Evolutionary conservation across 2,329 filamentous ascomycete species (phyloP), one percentile per base, ranked within the genome.

Genomic region (Pyrenophora graminea): DNA sequence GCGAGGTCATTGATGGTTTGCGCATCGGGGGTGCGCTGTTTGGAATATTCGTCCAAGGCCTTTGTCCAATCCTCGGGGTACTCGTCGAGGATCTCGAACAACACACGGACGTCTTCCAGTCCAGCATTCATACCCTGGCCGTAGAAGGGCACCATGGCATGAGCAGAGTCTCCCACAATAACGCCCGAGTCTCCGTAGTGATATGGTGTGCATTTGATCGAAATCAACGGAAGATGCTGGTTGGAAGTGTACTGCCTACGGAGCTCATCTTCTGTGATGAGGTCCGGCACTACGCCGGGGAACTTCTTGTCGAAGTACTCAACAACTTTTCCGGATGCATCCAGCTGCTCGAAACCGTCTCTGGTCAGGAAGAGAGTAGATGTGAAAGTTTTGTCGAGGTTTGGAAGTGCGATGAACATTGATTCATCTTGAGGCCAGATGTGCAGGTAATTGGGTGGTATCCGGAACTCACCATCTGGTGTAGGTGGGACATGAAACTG

Each of bases 101-200:
- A 82, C 4, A 96, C 86, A 6, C 89, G 86, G 10, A 99, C 91
- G 65, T 97, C 93, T 76, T 99, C 94, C 36, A 99, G 84, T 0
- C 94, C 94, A 0, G 94, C 89, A 68, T 99, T 99, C 86, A 99
- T 95, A 32, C 94, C 94, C 73, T 99, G 94, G 0, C 94, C 94
- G 72, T 97, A 99, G 74, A 99, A 99, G 0, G 94, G 94, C 0
- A 99, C 91, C 87, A 99, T 97, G 50, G 95, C 94, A 71, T 99
- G 94, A 0, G 94, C 92, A 6, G 94, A 91, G 70, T 99, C 94
- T 51, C 94, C 94, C 31, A 99, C 71, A 41, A 99, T 90, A 53
- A 96, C 91, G 27, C 83, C 91, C 0, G 86, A 88, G 19, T 85
- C 85, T 42, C 77, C 80, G 76, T 85, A 91, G 76, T 96, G 91